phyloP scores from a whole-genome alignment of 106 monocot species.

The Acorus calamus region DNA sequence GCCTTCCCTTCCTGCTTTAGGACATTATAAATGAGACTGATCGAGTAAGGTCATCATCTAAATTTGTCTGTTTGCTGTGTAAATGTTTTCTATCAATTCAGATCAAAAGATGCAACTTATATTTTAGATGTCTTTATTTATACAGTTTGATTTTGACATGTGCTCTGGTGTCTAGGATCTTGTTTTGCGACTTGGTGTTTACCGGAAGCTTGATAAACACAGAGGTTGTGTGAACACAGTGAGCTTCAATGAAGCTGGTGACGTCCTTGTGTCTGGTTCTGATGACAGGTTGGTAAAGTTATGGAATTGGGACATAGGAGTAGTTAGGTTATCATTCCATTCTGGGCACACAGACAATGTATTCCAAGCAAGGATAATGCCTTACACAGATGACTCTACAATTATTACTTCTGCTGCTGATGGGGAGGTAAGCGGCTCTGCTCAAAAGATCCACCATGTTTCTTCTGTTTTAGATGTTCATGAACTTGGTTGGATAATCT shows the following conservation, averaged over 20 bases:
- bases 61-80: no score
- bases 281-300: slow-evolving; percentile 71
- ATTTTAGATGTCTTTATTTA: no score
- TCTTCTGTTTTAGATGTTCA: background rate
- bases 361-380: slow-evolving; percentile 77
- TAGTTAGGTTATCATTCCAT: slow-evolving; percentile 41
- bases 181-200: slow-evolving; percentile 41
- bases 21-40: no score
- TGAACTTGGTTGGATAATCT: background rate
- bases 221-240: slow-evolving; percentile 78
- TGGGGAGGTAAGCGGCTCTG: slow-evolving; percentile 52
- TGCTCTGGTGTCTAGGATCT: slow-evolving; percentile 25
- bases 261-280: slow-evolving; percentile 73
- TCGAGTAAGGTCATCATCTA: no score
- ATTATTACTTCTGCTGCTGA: slow-evolving; percentile 79
- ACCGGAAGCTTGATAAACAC: slow-evolving; percentile 59
- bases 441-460: background rate
- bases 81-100: no score
- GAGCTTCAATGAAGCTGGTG: slow-evolving; percentile 55
- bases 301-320: slow-evolving; percentile 67
- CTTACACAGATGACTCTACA: slow-evolving; percentile 65
- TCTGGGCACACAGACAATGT: slow-evolving; percentile 79
- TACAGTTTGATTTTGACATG: no score
- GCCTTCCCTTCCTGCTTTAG: no score
- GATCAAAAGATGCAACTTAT: no score